phyloP scores from a whole-genome alignment of 1,284 basidiomycete genomes.

The Ustilago lituana region DNA sequence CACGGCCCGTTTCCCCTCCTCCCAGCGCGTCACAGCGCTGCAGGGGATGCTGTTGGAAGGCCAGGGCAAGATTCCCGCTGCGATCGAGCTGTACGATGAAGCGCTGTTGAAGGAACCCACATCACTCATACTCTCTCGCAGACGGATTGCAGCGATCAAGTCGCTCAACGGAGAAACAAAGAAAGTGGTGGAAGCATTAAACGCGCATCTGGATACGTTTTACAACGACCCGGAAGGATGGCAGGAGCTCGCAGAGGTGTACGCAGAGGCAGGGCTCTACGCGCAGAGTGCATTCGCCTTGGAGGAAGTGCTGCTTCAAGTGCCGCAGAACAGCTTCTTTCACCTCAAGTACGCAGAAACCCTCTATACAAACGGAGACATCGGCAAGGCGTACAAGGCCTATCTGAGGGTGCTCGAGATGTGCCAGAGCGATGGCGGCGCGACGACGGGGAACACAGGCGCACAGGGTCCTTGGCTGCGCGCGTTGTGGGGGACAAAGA shows the following conservation, averaged over 20 bases:
- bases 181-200: conserved; percentile 79
- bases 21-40: conserved; percentile 84
- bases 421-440: conserved; percentile 38
- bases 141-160: conserved; percentile 76
- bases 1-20: conserved; percentile 78
- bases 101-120: conserved; percentile 77
- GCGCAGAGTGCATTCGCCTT: conserved; percentile 77
- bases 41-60: conserved; percentile 86
- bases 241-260: conserved; percentile 90
- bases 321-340: conserved; percentile 85
- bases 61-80: conserved; percentile 70
- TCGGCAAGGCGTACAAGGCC: conserved; percentile 68
- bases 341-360: conserved; percentile 85
- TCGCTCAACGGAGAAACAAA: conserved; percentile 61
- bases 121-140: conserved; percentile 82
- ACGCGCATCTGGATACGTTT: conserved; percentile 86
- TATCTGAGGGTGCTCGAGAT: conserved; percentile 62
- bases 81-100: conserved; percentile 77
- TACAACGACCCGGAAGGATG: conserved; percentile 92
- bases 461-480: conserved; percentile 57
- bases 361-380: conserved; percentile 78
- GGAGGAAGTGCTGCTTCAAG: conserved; percentile 81
- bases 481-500: conserved; percentile 63
- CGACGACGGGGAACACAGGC: background rate
- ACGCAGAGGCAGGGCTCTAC: conserved; percentile 80